A percentile compares a stretch with the other conserved stretches of the same genome.
Conservation (phyloP, 768 basidiomycete genomes). For the Podaxis rugospora region DNA sequence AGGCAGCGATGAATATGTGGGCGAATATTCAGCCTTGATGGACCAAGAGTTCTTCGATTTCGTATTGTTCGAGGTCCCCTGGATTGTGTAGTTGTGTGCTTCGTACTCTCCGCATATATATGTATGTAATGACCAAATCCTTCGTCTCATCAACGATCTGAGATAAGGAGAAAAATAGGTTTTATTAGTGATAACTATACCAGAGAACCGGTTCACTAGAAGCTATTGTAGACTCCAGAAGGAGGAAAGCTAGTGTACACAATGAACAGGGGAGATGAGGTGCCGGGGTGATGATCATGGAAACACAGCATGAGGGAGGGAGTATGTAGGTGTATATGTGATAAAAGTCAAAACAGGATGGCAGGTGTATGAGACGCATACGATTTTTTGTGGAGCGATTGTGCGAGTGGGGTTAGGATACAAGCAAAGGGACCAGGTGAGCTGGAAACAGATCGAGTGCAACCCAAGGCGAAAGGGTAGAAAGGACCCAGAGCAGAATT, state of each 20-base stretch:
- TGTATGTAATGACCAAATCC: neutral
- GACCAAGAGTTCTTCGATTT: constrained; percentile 98
- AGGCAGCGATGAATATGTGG: constrained; percentile 66
- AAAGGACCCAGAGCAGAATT: neutral
- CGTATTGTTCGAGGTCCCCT: constrained; percentile 89
- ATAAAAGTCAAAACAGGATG: constrained; percentile 2
- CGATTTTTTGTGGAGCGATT: constrained; percentile 6
- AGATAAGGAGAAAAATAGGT: constrained; percentile 1
- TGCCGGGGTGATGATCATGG: neutral
- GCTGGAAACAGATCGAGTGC: constrained; percentile 16
- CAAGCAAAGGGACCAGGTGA: constrained; percentile 11
- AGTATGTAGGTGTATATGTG: constrained; percentile 8
- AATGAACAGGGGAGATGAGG: neutral
- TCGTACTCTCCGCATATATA: constrained; percentile 7
- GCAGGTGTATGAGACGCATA: neutral
- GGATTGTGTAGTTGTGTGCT: constrained; percentile 61
- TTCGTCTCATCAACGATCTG: neutral
- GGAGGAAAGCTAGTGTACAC: constrained; percentile 4
- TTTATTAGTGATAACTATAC: constrained; percentile 15
- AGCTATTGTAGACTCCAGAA: constrained; percentile 7
- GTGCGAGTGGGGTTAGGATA: constrained; percentile 8
- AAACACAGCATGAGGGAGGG: neutral
- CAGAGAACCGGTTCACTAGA: constrained; percentile 11
- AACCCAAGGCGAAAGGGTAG: constrained; percentile 14
- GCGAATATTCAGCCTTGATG: constrained; percentile 89